These are phyloP conservation scores for Tuber indicum DNA, from an alignment of 495 filamentous ascomycete genomes.

Conservation along the genomic window DNA sequence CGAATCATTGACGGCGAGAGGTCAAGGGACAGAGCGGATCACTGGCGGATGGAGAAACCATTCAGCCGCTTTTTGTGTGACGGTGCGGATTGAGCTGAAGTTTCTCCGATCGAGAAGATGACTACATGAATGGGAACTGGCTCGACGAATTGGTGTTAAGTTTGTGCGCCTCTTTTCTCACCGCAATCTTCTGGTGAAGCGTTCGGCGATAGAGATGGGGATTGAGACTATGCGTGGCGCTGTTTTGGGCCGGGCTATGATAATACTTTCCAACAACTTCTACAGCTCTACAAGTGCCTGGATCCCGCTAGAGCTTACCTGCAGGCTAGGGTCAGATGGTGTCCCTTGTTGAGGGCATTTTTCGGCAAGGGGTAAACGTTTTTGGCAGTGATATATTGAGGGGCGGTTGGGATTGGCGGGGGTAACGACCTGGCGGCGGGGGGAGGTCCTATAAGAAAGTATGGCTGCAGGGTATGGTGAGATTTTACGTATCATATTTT, in stretches of 20 bases:
- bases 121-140: too few species aligned
- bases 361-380: too few species aligned
- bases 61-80: not conserved
- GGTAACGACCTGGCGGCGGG: not conserved
- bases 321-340: not conserved
- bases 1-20: too few species aligned
- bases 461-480: not conserved
- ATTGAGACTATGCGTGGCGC: not conserved
- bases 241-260: not conserved
- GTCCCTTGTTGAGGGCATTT: too few species aligned
- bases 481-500: not conserved
- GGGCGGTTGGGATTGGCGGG: not conserved
- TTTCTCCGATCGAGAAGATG: not conserved
- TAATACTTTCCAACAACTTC: not conserved
- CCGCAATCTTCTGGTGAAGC: not conserved
- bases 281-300: not conserved
- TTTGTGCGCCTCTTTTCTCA: not conserved
- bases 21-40: not conserved
- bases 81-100: not conserved
- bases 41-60: not conserved
- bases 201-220: not conserved
- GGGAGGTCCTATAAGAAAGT: not conserved
- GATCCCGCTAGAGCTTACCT: not conserved
- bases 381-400: not conserved
- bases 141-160: not conserved